Percentiles rank a stretch among this genome's conserved stretches.
Conservation (phyloP, 2,329 filamentous ascomycete genomes). For the Fusarium tricinctum region DNA sequence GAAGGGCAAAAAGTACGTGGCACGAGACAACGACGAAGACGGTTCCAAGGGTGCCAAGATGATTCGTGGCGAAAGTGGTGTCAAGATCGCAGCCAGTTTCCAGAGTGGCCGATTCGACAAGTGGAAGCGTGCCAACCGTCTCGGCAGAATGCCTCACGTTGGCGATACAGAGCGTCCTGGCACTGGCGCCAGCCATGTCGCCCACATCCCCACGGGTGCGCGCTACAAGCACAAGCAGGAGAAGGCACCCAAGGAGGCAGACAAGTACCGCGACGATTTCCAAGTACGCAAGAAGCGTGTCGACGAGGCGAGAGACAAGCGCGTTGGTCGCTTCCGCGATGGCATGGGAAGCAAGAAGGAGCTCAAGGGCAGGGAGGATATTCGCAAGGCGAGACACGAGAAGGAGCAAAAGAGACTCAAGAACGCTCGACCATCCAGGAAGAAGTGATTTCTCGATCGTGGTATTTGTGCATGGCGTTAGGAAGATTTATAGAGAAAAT, state of each 20-base stretch:
- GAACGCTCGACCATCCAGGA: conserved; percentile 85
- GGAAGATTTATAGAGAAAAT: conserved; percentile 36
- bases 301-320: conserved; percentile 87
- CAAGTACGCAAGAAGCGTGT: conserved; percentile 91
- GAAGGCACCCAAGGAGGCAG: conserved; percentile 90
- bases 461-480: conserved; percentile 35
- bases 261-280: conserved; percentile 93
- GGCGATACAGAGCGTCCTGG: conserved; percentile 80
- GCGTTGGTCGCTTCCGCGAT: conserved; percentile 80
- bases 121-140: conserved; percentile 89
- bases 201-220: conserved; percentile 52
- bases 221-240: conserved; percentile 90
- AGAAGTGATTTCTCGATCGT: conserved; percentile 52
- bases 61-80: conserved; percentile 89
- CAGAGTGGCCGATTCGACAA: conserved; percentile 92
- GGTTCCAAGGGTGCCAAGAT: conserved; percentile 80
- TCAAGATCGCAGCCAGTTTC: conserved; percentile 96
- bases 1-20: conserved; percentile 95
- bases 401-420: conserved; percentile 85
- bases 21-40: conserved; percentile 93
- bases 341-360: conserved; percentile 81
- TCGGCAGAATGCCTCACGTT: conserved; percentile 82
- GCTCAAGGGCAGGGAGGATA: conserved; percentile 85
- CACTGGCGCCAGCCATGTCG: conserved; percentile 33
- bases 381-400: conserved; percentile 83